A percentile compares a stretch with the other conserved stretches of the same genome.
Conservation (phyloP, 2,329 filamentous ascomycete genomes). For the Daldinia sp. region DNA sequence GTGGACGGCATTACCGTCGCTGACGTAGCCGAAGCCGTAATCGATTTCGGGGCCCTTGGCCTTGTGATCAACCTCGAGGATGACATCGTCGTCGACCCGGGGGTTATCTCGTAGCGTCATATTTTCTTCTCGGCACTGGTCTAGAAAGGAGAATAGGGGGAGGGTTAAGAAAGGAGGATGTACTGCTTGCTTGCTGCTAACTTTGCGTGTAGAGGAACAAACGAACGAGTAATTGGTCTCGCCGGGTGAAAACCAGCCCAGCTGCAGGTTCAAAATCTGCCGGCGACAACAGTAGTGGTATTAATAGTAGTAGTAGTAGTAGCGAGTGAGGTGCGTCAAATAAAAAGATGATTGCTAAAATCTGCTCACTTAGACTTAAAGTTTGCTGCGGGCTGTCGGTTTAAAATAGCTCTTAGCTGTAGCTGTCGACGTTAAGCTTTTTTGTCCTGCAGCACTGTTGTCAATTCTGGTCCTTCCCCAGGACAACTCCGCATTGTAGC, state of each 20-base stretch:
- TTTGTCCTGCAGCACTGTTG: conserved; percentile 12
- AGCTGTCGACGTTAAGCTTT: background rate
- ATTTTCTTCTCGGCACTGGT: background rate
- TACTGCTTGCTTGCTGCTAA: background rate
- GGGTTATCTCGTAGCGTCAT: conserved; percentile 35
- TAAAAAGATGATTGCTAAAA: background rate
- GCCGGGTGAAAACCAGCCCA: background rate
- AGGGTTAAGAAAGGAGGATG: background rate
- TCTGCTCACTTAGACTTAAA: conserved; percentile 7
- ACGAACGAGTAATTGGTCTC: background rate
- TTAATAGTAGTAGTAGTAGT: background rate
- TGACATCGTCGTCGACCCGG: conserved; percentile 16
- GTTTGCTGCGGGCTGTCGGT: background rate
- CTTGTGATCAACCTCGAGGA: conserved; percentile 31
- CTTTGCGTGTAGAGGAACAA: background rate
- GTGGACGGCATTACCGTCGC: conserved; percentile 37
- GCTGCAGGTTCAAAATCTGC: background rate
- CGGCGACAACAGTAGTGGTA: no score
- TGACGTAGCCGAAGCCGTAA: conserved; percentile 40
- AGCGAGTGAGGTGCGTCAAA: conserved; percentile 1
- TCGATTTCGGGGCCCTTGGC: conserved; percentile 34
- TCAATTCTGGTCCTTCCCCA: conserved; percentile 18
- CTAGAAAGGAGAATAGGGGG: background rate
- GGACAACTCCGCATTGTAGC: conserved; percentile 32
- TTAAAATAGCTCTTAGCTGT: background rate